Evolutionary conservation across 176 grass and related monocot genomes (phyloP).

Genomic region (Phoenix dactylifera): DNA sequence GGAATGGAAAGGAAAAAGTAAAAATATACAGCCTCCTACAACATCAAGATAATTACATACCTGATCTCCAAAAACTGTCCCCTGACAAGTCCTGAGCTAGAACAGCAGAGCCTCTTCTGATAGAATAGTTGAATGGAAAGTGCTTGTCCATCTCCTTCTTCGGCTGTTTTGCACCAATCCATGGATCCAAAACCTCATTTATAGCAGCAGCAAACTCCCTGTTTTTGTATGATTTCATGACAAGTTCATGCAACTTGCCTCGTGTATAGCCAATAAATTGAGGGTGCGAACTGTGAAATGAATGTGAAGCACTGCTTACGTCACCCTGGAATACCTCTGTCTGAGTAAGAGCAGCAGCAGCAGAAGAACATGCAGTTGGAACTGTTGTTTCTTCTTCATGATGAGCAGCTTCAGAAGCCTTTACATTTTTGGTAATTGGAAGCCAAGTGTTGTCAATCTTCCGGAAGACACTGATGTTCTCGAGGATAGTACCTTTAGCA

Average conservation of each 20-base stretch:
- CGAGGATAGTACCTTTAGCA: slow-evolving; percentile 56
- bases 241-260: slow-evolving; percentile 91
- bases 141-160: slow-evolving; percentile 84
- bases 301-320: slow-evolving; percentile 30
- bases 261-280: slow-evolving; percentile 84
- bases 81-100: slow-evolving; percentile 24
- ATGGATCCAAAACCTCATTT: slow-evolving; percentile 98
- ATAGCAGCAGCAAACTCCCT: slow-evolving; percentile 91
- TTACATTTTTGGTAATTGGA: slow-evolving; percentile 63
- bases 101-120: slow-evolving; percentile 47
- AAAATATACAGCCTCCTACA: neutral
- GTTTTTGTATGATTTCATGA: slow-evolving; percentile 97
- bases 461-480: slow-evolving; percentile 74
- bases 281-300: slow-evolving; percentile 67
- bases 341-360: slow-evolving; percentile 10
- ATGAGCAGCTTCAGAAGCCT: slow-evolving; percentile 24
- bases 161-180: slow-evolving; percentile 84
- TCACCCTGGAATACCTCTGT: slow-evolving; percentile 15
- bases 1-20: neutral
- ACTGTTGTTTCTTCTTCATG: slow-evolving; percentile 6
- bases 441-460: slow-evolving; percentile 95
- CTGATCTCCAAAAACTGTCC: slow-evolving; percentile 17
- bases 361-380: slow-evolving; percentile 25
- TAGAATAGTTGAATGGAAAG: slow-evolving; percentile 46
- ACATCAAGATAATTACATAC: neutral